Conservation (phyloP, 2,329 filamentous ascomycete genomes). For the Arthroderma uncinatum region DNA sequence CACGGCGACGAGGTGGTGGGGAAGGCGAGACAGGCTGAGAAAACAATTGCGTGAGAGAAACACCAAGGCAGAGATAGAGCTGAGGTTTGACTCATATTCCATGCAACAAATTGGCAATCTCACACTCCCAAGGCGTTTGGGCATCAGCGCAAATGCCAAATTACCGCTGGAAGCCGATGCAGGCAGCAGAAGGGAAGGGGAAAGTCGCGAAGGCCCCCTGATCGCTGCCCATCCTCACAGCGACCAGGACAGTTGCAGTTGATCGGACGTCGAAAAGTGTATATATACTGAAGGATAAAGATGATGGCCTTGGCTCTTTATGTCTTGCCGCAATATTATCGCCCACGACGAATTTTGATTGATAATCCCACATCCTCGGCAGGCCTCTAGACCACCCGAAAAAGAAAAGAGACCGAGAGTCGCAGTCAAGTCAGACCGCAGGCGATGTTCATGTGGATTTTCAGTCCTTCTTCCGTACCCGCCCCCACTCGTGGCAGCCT, state of each 20-base stretch:
- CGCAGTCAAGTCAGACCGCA: background rate
- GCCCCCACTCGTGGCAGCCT: background rate
- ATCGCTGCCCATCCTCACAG: background rate
- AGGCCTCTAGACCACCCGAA: background rate
- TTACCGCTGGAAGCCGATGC: constrained; percentile 4
- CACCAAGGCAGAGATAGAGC: too few relatives aligned
- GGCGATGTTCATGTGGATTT: background rate
- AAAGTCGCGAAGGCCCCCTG: background rate
- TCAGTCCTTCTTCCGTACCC: background rate
- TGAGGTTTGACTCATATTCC: too few relatives aligned
- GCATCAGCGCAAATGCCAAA: constrained; percentile 1
- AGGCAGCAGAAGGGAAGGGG: background rate
- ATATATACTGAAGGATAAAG: background rate
- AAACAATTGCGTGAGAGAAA: too few relatives aligned
- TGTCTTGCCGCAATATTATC: background rate
- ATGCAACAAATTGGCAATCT: background rate
- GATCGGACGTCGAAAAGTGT: background rate
- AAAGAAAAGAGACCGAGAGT: background rate
- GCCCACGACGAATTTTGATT: background rate
- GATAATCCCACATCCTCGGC: constrained; percentile 1
- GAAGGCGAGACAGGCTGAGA: background rate
- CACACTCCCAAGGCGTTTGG: background rate
- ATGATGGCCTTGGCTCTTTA: constrained; percentile 1
- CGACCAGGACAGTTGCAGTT: background rate
- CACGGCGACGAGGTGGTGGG: background rate